These are phyloP conservation scores for Verticillium isaacii DNA, from an alignment of 2,329 filamentous ascomycete genomes.

Conservation along the genomic window DNA sequence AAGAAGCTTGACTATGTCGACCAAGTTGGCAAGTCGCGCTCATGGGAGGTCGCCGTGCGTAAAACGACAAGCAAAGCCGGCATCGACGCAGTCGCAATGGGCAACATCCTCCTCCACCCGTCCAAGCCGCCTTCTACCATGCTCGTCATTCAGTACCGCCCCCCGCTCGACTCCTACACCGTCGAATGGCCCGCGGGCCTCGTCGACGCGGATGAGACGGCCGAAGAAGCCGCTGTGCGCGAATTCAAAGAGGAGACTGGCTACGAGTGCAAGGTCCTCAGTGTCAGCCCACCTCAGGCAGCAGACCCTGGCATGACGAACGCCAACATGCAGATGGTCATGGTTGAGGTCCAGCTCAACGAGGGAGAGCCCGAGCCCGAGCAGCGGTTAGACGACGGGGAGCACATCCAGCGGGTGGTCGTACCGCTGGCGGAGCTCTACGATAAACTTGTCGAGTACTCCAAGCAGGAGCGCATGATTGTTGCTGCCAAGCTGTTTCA, in stretches of 20 bases:
- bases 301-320: constrained; percentile 55
- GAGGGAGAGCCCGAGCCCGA: constrained; percentile 47
- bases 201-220: constrained; percentile 45
- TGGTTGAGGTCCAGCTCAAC: constrained; percentile 50
- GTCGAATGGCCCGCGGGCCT: constrained; percentile 52
- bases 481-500: constrained; percentile 57
- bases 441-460: constrained; percentile 42
- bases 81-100: constrained; percentile 59
- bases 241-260: constrained; percentile 54
- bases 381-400: constrained; percentile 56
- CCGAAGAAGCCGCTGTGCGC: constrained; percentile 45
- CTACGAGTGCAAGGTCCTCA: constrained; percentile 44
- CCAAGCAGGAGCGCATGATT: constrained; percentile 41
- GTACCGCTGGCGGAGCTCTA: constrained; percentile 53
- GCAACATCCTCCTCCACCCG: constrained; percentile 50
- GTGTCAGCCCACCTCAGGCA: constrained; percentile 48
- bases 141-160: constrained; percentile 48
- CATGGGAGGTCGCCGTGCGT: constrained; percentile 57
- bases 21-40: constrained; percentile 45
- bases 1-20: constrained; percentile 54
- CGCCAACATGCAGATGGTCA: constrained; percentile 57
- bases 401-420: constrained; percentile 56
- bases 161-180: constrained; percentile 44
- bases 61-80: constrained; percentile 48
- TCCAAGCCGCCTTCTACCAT: constrained; percentile 38